These are phyloP conservation scores for Williopsis jadinii DNA, from an alignment of 1,139 yeast genomes.

Conservation along the genomic window DNA sequence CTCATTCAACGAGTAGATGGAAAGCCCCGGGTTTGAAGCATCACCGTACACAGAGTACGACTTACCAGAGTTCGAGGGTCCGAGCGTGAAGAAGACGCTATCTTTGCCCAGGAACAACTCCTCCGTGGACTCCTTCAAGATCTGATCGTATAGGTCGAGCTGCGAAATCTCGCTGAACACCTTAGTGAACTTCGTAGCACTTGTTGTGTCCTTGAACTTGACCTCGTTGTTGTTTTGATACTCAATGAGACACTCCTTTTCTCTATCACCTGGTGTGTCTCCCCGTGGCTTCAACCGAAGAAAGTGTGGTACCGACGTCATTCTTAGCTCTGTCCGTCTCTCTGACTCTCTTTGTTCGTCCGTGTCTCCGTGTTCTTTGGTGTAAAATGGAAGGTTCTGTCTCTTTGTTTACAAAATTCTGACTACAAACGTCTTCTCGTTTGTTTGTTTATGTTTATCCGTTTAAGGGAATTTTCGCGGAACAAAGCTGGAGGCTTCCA, in stretches of 20 bases:
- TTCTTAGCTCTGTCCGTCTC: background rate
- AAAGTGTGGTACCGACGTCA: slow-evolving; percentile 26
- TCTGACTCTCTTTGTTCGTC: no score
- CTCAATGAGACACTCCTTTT: slow-evolving; percentile 22
- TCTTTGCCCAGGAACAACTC: slow-evolving; percentile 31
- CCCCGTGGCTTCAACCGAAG: slow-evolving; percentile 29
- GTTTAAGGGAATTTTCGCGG: slow-evolving; percentile 4
- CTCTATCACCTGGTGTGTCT: slow-evolving; percentile 14
- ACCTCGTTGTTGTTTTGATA: slow-evolving; percentile 20
- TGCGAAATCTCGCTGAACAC: slow-evolving; percentile 26
- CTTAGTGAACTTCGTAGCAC: slow-evolving; percentile 26
- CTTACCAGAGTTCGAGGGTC: slow-evolving; percentile 47
- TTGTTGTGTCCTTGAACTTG: slow-evolving; percentile 14
- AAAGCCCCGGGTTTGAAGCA: slow-evolving; percentile 20
- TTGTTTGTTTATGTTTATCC: slow-evolving; percentile 7
- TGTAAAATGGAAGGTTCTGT: no score
- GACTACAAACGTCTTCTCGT: no score
- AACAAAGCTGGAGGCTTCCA: no score
- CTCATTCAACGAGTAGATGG: slow-evolving; percentile 19
- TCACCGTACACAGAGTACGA: slow-evolving; percentile 29
- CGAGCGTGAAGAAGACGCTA: slow-evolving; percentile 38
- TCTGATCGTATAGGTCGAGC: slow-evolving; percentile 23
- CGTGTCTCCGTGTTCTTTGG: no score
- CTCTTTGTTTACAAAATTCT: no score
- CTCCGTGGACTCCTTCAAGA: slow-evolving; percentile 25